phyloP scores from a whole-genome alignment of 345 rosid genomes.

The Corymbia maculata region DNA sequence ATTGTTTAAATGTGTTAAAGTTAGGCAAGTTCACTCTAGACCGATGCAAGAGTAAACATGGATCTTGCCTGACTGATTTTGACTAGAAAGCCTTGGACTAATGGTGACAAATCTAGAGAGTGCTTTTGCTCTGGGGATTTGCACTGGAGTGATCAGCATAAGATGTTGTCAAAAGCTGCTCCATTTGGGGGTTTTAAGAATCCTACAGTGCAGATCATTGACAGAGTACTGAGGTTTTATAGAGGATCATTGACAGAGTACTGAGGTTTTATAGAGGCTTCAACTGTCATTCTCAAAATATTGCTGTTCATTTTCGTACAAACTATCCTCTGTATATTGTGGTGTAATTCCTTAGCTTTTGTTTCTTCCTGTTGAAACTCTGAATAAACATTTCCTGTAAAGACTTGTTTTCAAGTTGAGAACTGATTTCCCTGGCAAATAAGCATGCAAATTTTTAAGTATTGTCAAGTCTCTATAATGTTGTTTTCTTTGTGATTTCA shows the following conservation, averaged over 20 bases:
- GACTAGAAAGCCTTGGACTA: not conserved
- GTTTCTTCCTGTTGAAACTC: not conserved
- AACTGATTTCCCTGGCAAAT: not conserved
- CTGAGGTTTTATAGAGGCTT: not conserved
- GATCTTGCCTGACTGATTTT: not conserved
- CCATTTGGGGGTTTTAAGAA: not conserved
- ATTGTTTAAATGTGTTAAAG: not conserved
- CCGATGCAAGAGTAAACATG: not conserved
- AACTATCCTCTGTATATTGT: not conserved
- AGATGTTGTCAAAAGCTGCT: not conserved
- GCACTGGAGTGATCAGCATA: not conserved
- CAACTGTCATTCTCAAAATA: not conserved
- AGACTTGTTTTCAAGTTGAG: not conserved
- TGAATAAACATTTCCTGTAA: not conserved
- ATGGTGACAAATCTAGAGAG: not conserved
- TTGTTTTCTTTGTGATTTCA: conserved; percentile 26
- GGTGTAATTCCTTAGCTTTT: not conserved
- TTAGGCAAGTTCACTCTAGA: not conserved
- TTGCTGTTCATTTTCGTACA: not conserved
- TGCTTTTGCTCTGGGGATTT: not conserved
- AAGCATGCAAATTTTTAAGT: not conserved
- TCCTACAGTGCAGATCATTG: not conserved
- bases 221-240: not conserved
- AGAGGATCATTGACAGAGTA: not conserved
- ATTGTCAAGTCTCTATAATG: not conserved